Evolutionary conservation across 2,329 filamentous ascomycete genomes (phyloP).

Genomic region (Orbilia quercus): DNA sequence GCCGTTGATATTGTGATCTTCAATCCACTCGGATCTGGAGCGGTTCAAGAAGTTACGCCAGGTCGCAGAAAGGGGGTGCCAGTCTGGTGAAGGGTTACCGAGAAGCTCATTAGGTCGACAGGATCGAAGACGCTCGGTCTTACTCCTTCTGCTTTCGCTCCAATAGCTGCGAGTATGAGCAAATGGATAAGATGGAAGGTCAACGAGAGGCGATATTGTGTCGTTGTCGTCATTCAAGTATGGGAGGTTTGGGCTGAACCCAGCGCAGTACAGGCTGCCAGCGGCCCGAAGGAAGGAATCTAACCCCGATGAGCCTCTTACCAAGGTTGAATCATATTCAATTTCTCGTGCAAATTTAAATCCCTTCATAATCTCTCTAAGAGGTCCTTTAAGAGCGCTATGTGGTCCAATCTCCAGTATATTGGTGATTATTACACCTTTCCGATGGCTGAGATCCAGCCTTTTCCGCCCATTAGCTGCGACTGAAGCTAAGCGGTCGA

Average conservation of each 20-base stretch:
- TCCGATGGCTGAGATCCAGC: slow-evolving; percentile 14
- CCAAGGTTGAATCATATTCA: slow-evolving; percentile 18
- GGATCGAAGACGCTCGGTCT: slow-evolving; percentile 21
- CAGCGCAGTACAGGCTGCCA: slow-evolving; percentile 26
- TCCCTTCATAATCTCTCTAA: slow-evolving; percentile 27
- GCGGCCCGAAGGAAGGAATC: slow-evolving; percentile 23
- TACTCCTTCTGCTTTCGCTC: slow-evolving; percentile 29
- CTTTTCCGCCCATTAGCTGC: slow-evolving; percentile 24
- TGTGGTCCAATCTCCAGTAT: slow-evolving; percentile 38
- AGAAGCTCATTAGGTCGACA: slow-evolving; percentile 23
- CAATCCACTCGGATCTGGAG: slow-evolving; percentile 24
- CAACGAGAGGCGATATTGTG: slow-evolving; percentile 7
- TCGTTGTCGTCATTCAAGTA: slow-evolving; percentile 23
- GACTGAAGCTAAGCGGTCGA: slow-evolving; percentile 24
- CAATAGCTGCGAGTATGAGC: slow-evolving; percentile 27
- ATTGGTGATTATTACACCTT: slow-evolving; percentile 22
- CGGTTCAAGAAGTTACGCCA: slow-evolving; percentile 37
- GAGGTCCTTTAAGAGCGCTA: slow-evolving; percentile 22
- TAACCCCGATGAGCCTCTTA: slow-evolving; percentile 5
- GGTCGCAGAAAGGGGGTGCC: slow-evolving; percentile 29
- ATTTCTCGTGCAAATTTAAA: slow-evolving; percentile 21
- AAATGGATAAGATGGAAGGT: slow-evolving; percentile 38
- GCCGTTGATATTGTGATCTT: slow-evolving; percentile 40
- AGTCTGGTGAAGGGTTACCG: slow-evolving; percentile 32
- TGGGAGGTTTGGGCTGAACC: slow-evolving; percentile 20